Evolutionary conservation across 2,329 filamentous ascomycete species (phyloP).

Genomic region (Fusarium mangiferae): DNA sequence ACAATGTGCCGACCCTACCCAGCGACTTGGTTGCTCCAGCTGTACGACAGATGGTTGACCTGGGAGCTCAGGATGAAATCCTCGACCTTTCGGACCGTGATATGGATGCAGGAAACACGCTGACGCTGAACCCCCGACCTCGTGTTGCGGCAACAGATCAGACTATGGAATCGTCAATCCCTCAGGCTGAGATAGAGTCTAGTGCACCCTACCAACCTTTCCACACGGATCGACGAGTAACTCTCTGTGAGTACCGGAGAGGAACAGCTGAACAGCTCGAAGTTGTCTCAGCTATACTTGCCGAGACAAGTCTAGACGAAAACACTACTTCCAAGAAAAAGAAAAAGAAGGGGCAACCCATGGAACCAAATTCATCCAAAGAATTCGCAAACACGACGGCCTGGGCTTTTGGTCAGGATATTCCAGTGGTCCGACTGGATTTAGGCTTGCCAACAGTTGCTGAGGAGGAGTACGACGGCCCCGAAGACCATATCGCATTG

Average conservation of each 20-base stretch:
- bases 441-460: slow-evolving; percentile 57
- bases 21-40: slow-evolving; percentile 67
- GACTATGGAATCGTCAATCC: slow-evolving; percentile 71
- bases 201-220: slow-evolving; percentile 96
- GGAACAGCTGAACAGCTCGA: slow-evolving; percentile 49
- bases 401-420: slow-evolving; percentile 71
- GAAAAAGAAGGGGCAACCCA: slow-evolving; percentile 49
- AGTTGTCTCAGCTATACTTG: slow-evolving; percentile 53
- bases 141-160: slow-evolving; percentile 51
- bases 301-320: slow-evolving; percentile 55
- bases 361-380: slow-evolving; percentile 23
- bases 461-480: slow-evolving; percentile 63
- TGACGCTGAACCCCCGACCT: slow-evolving; percentile 59
- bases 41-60: slow-evolving; percentile 63
- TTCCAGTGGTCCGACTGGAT: slow-evolving; percentile 63
- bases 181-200: slow-evolving; percentile 90
- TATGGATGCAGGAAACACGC: slow-evolving; percentile 64
- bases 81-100: slow-evolving; percentile 64
- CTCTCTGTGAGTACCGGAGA: slow-evolving; percentile 72
- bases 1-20: slow-evolving; percentile 71
- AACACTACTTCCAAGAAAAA: slow-evolving; percentile 50
- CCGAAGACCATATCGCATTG: slow-evolving; percentile 68
- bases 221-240: slow-evolving; percentile 87
- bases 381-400: slow-evolving; percentile 38
- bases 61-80: slow-evolving; percentile 64